These are phyloP conservation scores for Oldenlandia corymbosa DNA, from an alignment of 257 asterid genomes.

Conservation along the genomic window DNA sequence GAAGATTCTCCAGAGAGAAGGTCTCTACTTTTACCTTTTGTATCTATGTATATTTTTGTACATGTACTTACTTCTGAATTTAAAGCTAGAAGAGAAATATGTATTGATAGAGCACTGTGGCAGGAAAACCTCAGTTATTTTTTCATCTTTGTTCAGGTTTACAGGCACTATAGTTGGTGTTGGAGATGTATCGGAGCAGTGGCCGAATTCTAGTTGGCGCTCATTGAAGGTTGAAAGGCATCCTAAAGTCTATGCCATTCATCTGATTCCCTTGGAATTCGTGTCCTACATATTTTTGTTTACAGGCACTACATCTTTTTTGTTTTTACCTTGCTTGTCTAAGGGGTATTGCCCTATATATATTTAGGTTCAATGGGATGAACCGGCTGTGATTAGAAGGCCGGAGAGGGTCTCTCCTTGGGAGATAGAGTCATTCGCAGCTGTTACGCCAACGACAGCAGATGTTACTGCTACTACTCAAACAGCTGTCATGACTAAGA, in stretches of 20 bases:
- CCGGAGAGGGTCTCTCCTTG: constrained; percentile 76
- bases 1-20: constrained; percentile 87
- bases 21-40: too few relatives aligned
- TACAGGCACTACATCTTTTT: too few relatives aligned
- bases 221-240: constrained; percentile 57
- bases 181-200: constrained; percentile 54
- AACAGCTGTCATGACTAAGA: constrained; percentile 38
- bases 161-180: constrained; percentile 69
- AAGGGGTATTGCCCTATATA: neutral
- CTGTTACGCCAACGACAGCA: constrained; percentile 40
- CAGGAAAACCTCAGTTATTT: neutral
- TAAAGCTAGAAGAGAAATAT: too few relatives aligned
- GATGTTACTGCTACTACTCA: constrained; percentile 38
- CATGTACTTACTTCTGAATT: too few relatives aligned
- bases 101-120: too few relatives aligned
- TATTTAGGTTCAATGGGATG: constrained; percentile 89
- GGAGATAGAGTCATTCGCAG: constrained; percentile 76
- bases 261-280: neutral
- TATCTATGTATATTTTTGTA: too few relatives aligned
- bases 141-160: constrained; percentile 38
- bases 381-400: constrained; percentile 46
- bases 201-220: constrained; percentile 72
- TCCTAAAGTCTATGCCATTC: constrained; percentile 9
- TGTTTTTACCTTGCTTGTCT: too few relatives aligned
- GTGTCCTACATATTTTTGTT: neutral